Base-by-base conservation (phyloP, 805 yeast species). In the Kazachstania martiniae region DNA sequence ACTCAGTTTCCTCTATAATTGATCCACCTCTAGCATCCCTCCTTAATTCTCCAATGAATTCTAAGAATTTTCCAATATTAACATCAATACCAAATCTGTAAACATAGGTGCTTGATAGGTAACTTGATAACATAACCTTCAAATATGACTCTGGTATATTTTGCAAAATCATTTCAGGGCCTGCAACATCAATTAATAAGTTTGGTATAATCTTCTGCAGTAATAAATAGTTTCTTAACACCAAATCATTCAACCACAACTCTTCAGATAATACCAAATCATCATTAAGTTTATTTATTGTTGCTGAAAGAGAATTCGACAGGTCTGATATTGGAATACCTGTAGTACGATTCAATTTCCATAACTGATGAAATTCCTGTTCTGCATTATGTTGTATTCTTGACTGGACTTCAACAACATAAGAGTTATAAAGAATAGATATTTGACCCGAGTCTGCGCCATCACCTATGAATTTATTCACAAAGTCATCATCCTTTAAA, bases 121-220 rank as follows among this genome's bases (percentile, higher is more conserved):
- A 78, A 22, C 91, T 79, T 28, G 94, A 93, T 51, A 89, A 82
- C 45, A 89, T 72, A 3, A 95, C 94, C 51, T 75, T 77, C 54
- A 89, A 66, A 56, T 89, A 91, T 32, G 93, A 71, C 36, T 70
- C 82, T 13, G 98, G 98, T 24, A 89, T 91, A 49, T 91, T 74
- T 28, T 62, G 49, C 46, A 89, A 63, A 25, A 89, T 75, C 35
- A 63, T 61, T 8, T 76, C 79, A 35, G 84, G 70, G 6, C 85
- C 83, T 27, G 77, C 65, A 49, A 74, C 68, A 25, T 70, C 57
- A 32, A 80, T 65, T 44, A 89, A 71, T 42, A 80, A 61, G 29
- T 69, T 63, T 32, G 98, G 97, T 38, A 89, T 72, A 4, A 94
- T 81, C 44, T 77, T 80, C 16, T 66, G 50, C 44, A 91, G 68